A percentile compares a stretch with the other conserved stretches of the same genome.
phyloP scores from a whole-genome alignment of 2,329 filamentous ascomycete genomes.

The Fusarium sp. region DNA sequence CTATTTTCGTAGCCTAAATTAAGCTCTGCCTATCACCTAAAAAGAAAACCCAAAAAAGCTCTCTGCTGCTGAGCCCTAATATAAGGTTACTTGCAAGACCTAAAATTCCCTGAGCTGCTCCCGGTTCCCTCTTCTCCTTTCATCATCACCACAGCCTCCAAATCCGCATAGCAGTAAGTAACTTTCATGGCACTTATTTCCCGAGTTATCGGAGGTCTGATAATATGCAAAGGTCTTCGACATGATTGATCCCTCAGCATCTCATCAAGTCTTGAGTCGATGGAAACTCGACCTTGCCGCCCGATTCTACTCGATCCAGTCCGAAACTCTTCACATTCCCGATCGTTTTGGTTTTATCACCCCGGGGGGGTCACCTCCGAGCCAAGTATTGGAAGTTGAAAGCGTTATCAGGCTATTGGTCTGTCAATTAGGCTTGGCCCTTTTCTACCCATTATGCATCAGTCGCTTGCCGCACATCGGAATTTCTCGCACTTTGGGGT shows the following conservation, averaged over 20 bases:
- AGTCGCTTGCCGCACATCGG: background rate
- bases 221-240: background rate
- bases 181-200: accelerated
- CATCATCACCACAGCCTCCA: background rate
- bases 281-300: background rate
- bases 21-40: background rate
- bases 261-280: background rate
- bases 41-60: no score
- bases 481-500: background rate
- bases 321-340: background rate
- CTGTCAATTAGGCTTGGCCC: background rate
- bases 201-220: background rate
- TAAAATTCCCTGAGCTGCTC: background rate
- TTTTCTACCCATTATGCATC: background rate
- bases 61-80: no score
- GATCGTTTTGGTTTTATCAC: background rate
- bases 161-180: background rate
- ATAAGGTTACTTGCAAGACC: background rate
- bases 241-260: background rate
- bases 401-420: background rate
- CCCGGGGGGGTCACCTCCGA: background rate
- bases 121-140: background rate
- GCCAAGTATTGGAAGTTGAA: background rate
- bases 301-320: background rate
- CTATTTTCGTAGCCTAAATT: background rate